Base-by-base conservation (phyloP, 2,329 filamentous ascomycete species). In the Escovopsis sp. region DNA sequence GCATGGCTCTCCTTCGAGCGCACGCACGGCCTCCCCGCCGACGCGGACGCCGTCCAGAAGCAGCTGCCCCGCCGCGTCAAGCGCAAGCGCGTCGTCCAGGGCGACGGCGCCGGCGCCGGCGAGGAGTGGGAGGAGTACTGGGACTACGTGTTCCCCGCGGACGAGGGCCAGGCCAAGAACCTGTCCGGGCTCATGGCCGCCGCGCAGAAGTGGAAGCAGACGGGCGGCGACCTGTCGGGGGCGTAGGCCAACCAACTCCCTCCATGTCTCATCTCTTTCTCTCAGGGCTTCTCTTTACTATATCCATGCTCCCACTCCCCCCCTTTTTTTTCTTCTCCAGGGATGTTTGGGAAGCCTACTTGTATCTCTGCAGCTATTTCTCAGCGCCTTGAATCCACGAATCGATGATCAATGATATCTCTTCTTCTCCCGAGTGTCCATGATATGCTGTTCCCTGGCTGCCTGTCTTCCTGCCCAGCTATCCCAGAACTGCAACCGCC, bases 71-170 rank as follows among this genome's bases (percentile, higher is more conserved):
- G 88, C 49, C 80, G 81, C 63, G 84, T 85, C 56, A 96, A 94
- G 79, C 89, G 91, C 55, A 81, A 91, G 61, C 86, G 79, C 72
- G 63, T 94, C 59, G 88, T 94, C 57, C 89, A 95, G 62, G 43
- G 42, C 11, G 34, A 31, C 35, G 41, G 35, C 9, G 40, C 16
- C 38, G 35, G 31, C 34, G 33, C 25, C 34, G 44, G 39, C 33
- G 44, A 46, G 59, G 80, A 77, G 32, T 95, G 86, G 67, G 58
- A 98, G 70, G 91, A 98, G 66, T 96, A 94, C 61, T 76, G 91
- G 64, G 91, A 96, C 60, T 96, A 94, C 54, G 76, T 98, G 30
- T 98, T 98, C 76, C 91, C 91, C 1, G 87, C 85, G 5, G 91
- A 96, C 65, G 88, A 95, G 60, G 77, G 85, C 64, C 81, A 85